Evolutionary conservation across 2,329 filamentous ascomycete species (phyloP).

Genomic region (Venturia nashicola): DNA sequence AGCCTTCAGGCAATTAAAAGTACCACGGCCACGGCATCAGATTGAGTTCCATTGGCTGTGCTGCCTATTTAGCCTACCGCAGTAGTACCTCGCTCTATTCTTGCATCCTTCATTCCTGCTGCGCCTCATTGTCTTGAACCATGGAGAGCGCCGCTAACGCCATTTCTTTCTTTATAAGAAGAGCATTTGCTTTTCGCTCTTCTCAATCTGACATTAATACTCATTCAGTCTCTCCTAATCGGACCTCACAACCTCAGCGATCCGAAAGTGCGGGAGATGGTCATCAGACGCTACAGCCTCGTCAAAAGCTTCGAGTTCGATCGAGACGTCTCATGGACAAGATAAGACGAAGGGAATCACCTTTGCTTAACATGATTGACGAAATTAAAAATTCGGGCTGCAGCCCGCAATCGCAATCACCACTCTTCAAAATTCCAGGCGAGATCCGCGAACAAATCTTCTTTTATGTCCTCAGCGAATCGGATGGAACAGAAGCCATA

Average conservation of each 20-base stretch:
- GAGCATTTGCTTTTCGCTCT: neutral
- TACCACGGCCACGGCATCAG: neutral
- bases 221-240: neutral
- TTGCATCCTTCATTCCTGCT: neutral
- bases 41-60: neutral
- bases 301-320: neutral
- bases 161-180: neutral
- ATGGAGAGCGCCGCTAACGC: neutral
- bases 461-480: neutral
- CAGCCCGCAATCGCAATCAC: neutral
- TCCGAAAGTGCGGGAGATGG: neutral
- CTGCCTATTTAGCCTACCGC: neutral
- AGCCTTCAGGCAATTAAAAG: neutral
- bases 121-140: neutral
- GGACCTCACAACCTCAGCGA: neutral
- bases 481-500: neutral
- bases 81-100: neutral
- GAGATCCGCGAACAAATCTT: conserved; percentile 4
- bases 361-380: neutral
- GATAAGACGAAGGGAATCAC: neutral
- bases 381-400: neutral
- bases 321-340: neutral
- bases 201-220: neutral
- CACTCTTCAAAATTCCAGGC: neutral
- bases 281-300: neutral